phyloP scores from a whole-genome alignment of 2,329 filamentous ascomycete species.

The Triangularia setosa region DNA sequence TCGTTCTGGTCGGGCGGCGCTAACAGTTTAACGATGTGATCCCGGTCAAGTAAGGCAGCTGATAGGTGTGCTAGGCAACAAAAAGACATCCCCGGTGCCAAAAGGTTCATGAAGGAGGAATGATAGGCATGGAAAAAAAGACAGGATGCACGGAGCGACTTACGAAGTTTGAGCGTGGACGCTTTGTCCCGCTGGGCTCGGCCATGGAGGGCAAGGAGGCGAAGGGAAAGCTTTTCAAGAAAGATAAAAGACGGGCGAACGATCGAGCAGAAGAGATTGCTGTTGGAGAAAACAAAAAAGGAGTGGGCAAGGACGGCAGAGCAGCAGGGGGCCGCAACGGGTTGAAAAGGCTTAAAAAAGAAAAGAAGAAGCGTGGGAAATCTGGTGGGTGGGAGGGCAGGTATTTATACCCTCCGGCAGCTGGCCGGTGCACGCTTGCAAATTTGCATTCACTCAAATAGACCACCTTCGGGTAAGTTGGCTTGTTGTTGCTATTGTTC shows the following conservation, averaged over 20 bases:
- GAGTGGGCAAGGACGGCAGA: neutral
- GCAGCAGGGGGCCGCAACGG: neutral
- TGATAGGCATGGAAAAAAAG: neutral
- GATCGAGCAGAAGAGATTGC: neutral
- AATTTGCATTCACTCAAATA: neutral
- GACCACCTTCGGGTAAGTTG: neutral
- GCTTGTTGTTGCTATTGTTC: neutral
- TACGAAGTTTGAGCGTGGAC: neutral
- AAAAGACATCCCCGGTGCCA: neutral
- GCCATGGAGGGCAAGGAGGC: neutral
- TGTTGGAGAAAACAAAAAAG: neutral
- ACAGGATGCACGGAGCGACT: neutral
- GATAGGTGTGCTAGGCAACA: neutral
- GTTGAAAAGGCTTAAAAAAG: neutral
- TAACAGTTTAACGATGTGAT: neutral
- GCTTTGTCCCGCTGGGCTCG: neutral
- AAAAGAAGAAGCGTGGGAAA: neutral
- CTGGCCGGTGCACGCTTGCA: neutral
- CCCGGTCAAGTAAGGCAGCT: neutral
- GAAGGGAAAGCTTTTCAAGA: too few species aligned
- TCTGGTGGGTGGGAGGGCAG: neutral
- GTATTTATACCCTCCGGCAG: neutral
- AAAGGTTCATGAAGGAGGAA: neutral
- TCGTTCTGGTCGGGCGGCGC: neutral
- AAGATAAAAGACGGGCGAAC: too few species aligned